Conservation (phyloP, 148 eudicot species). For the Vaccinium darrowii region DNA sequence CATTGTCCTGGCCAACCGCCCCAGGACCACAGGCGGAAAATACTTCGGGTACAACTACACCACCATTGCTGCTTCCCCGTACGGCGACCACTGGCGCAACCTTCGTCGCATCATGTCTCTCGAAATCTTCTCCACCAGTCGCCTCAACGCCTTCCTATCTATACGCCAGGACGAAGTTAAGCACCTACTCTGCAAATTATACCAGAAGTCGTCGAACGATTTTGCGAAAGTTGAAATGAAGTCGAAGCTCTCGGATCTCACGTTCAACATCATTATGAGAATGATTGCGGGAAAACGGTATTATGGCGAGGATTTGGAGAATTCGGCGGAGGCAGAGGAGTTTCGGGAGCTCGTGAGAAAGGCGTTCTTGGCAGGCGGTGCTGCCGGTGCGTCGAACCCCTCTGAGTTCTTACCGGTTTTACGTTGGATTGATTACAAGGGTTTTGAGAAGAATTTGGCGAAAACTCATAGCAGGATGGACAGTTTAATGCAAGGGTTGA, state of each 20-base stretch:
- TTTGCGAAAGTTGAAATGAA: neutral
- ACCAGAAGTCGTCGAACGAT: neutral
- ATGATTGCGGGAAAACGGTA: slow-evolving; percentile 8
- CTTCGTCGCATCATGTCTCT: neutral
- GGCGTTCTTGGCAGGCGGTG: neutral
- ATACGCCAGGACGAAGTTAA: neutral
- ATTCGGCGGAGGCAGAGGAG: no score
- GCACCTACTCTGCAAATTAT: neutral
- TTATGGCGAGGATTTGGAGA: no score
- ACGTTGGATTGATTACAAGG: neutral
- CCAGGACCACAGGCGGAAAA: neutral
- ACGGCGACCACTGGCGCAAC: slow-evolving; percentile 17
- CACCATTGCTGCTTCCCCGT: neutral
- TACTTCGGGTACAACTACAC: neutral
- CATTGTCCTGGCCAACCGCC: slow-evolving; percentile 5
- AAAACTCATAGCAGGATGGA: neutral
- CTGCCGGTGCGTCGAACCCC: neutral
- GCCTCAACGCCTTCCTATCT: neutral
- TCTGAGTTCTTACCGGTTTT: neutral
- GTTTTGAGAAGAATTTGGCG: neutral
- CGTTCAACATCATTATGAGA: neutral
- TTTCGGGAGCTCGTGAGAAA: no score
- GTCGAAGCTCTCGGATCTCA: neutral
- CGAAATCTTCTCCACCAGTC: no score
- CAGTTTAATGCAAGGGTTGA: no score